A percentile compares a stretch with the other conserved stretches of the same genome.
These are phyloP conservation scores for Malus hybrid DNA, from an alignment of 331 rosid species.

Conservation along the genomic window DNA sequence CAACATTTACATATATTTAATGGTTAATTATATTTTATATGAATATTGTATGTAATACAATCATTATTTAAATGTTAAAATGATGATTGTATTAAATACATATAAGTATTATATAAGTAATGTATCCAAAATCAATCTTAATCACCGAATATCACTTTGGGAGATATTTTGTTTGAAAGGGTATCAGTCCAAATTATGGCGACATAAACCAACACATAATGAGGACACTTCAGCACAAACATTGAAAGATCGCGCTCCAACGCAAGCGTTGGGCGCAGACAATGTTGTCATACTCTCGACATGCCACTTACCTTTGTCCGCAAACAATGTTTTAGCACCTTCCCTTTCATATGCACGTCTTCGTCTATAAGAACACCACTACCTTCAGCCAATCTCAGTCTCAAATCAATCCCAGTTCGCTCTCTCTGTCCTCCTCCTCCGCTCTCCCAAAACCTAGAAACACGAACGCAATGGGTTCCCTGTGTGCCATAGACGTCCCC, in stretches of 20 bases:
- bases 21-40: too few relatives aligned
- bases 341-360: not conserved
- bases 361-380: not conserved
- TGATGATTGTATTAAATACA: too few relatives aligned
- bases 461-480: slow-evolving; percentile 40
- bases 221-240: not conserved
- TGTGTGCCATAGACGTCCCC: slow-evolving; percentile 27
- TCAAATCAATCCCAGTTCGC: not conserved
- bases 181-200: not conserved
- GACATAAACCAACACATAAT: not conserved
- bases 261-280: not conserved
- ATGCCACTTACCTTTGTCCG: not conserved
- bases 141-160: too few relatives aligned
- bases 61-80: too few relatives aligned
- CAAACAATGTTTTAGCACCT: not conserved
- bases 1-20: too few relatives aligned
- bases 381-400: not conserved
- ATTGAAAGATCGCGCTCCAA: not conserved
- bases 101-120: too few relatives aligned
- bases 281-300: slow-evolving; percentile 12
- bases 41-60: too few relatives aligned
- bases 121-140: too few relatives aligned
- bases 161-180: not conserved
- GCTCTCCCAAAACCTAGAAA: not conserved
- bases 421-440: not conserved